Percentiles rank a stretch among this genome's conserved stretches.
Conservation (phyloP, 352 stramenopile genomes). For the Globisporangium nodosum region DNA sequence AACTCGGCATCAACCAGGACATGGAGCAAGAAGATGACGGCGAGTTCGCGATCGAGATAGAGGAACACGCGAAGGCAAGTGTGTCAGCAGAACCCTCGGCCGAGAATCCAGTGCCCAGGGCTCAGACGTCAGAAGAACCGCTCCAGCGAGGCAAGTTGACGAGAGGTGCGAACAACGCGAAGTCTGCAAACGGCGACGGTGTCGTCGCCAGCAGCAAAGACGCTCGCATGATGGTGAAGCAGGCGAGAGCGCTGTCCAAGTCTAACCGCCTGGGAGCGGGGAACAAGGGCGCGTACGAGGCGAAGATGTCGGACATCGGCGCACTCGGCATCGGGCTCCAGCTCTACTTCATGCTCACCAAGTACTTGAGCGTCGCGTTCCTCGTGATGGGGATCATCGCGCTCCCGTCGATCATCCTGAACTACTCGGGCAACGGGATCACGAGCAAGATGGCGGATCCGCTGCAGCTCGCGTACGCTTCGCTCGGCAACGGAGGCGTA, state of each 20-base stretch:
- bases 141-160: not conserved
- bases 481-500: constrained; percentile 74
- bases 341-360: constrained; percentile 84
- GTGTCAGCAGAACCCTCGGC: not conserved
- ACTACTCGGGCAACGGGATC: constrained; percentile 60
- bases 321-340: constrained; percentile 75
- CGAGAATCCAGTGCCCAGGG: too few relatives aligned
- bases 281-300: constrained; percentile 57
- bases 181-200: not conserved
- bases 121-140: not conserved
- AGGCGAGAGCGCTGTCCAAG: constrained; percentile 28
- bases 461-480: constrained; percentile 63
- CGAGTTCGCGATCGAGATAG: not conserved
- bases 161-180: not conserved
- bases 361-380: constrained; percentile 63
- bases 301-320: constrained; percentile 67
- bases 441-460: constrained; percentile 63
- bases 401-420: constrained; percentile 55
- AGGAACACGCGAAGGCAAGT: not conserved
- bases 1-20: not conserved
- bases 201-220: constrained; percentile 7
- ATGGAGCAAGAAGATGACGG: not conserved
- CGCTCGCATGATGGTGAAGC: constrained; percentile 40
- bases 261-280: constrained; percentile 53
- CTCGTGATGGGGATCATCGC: constrained; percentile 62